Conservation (phyloP, 1,284 basidiomycete genomes). For the Fomitiporia mediterranea region DNA sequence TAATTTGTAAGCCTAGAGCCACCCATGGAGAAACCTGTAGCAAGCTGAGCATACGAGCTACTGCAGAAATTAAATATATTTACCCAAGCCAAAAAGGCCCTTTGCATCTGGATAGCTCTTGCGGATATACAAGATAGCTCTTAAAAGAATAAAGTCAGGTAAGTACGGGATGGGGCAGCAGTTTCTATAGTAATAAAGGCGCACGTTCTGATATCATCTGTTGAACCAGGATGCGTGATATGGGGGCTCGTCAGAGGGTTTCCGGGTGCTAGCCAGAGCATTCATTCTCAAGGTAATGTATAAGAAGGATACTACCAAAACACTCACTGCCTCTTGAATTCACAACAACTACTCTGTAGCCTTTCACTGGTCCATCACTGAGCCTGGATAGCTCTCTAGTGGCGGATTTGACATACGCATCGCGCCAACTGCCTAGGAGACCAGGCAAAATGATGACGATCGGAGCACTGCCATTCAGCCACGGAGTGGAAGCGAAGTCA, state of each 20-base stretch:
- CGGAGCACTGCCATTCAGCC: constrained; percentile 1
- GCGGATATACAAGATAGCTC: not conserved
- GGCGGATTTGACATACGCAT: constrained; percentile 4
- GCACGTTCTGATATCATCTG: constrained; percentile 7
- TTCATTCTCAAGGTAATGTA: no score
- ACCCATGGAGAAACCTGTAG: constrained; percentile 14
- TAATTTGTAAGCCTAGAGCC: constrained; percentile 10
- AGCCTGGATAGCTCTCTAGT: not conserved
- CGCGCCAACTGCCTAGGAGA: not conserved
- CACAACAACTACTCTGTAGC: constrained; percentile 7
- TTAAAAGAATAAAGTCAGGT: not conserved
- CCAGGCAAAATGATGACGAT: constrained; percentile 8
- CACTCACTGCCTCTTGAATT: constrained; percentile 4
- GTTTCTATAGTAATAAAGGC: no score
- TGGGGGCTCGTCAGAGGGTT: constrained; percentile 7
- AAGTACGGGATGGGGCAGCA: not conserved
- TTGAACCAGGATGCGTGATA: constrained; percentile 4
- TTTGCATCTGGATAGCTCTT: constrained; percentile 2
- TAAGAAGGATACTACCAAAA: not conserved
- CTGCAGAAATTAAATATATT: not conserved
- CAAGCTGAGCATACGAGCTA: not conserved
- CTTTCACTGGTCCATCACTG: not conserved
- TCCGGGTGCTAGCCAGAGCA: not conserved
- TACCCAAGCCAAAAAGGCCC: constrained; percentile 9
- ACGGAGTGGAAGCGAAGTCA: not conserved